Conservation (phyloP, 2,329 filamentous ascomycete species). For the Ceratocystis lukuohia region DNA sequence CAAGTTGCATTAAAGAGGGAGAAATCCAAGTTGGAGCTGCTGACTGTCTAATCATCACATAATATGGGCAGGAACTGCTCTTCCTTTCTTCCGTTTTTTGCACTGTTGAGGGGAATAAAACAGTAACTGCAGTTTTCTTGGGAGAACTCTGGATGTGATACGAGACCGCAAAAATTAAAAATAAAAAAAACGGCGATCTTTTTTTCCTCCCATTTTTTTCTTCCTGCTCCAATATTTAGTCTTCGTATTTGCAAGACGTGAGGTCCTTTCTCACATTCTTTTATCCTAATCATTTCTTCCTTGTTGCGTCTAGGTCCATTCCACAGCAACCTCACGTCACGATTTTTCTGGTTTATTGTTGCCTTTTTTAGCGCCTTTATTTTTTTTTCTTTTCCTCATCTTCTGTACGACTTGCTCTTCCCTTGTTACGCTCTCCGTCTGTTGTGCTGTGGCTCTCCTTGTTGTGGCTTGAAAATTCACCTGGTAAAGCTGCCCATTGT, state of each 20-base stretch:
- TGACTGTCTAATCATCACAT: not conserved
- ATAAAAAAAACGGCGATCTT: slow-evolving; percentile 2
- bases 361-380: not conserved
- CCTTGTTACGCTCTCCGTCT: not conserved
- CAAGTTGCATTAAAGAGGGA: not conserved
- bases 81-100: not conserved
- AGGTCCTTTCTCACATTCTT: not conserved
- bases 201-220: not conserved
- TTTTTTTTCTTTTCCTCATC: not conserved
- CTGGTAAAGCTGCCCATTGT: not conserved
- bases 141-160: slow-evolving; percentile 3
- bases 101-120: not conserved
- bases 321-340: not conserved
- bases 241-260: not conserved
- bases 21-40: not conserved
- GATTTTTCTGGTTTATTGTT: not conserved
- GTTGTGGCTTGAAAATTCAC: slow-evolving; percentile 2
- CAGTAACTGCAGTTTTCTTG: not conserved
- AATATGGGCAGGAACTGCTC: not conserved
- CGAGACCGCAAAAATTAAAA: not conserved
- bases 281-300: not conserved
- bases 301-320: not conserved
- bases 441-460: not conserved
- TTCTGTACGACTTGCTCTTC: not conserved
- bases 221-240: not conserved